Conservation (phyloP, 192 early-diverging fungal species). For the Coemansia sp. region DNA sequence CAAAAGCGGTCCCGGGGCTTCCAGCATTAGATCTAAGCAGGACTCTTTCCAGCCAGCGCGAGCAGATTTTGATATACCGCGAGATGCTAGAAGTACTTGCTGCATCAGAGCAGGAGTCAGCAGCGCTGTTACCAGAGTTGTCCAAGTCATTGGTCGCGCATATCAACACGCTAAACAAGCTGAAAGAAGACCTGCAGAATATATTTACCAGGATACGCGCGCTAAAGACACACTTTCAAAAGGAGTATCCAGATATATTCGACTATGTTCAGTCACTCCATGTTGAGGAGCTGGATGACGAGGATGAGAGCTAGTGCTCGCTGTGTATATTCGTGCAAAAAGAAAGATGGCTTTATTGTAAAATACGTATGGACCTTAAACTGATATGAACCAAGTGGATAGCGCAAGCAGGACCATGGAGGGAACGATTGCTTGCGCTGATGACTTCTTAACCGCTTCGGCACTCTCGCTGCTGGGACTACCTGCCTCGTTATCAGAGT, state of each 20-base stretch:
- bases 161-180: conserved; percentile 17
- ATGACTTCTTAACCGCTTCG: not conserved
- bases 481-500: conserved; percentile 22
- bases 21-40: conserved; percentile 24
- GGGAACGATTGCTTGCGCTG: too few species aligned
- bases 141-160: conserved; percentile 31
- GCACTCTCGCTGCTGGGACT: not conserved
- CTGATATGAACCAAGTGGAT: not conserved
- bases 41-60: conserved; percentile 21
- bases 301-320: conserved; percentile 9
- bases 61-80: conserved; percentile 36
- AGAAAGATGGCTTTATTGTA: too few species aligned
- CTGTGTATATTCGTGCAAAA: too few species aligned
- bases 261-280: conserved; percentile 48
- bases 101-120: conserved; percentile 34
- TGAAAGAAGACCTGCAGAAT: conserved; percentile 43
- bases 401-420: not conserved
- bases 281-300: conserved; percentile 38
- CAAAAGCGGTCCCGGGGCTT: conserved; percentile 21
- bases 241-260: conserved; percentile 32
- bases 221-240: conserved; percentile 31
- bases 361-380: not conserved
- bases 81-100: conserved; percentile 24
- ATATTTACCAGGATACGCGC: conserved; percentile 37
- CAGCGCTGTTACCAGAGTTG: conserved; percentile 28